These are phyloP conservation scores for Fusarium penzigii DNA, from an alignment of 2,329 filamentous ascomycete species.

Conservation along the genomic window DNA sequence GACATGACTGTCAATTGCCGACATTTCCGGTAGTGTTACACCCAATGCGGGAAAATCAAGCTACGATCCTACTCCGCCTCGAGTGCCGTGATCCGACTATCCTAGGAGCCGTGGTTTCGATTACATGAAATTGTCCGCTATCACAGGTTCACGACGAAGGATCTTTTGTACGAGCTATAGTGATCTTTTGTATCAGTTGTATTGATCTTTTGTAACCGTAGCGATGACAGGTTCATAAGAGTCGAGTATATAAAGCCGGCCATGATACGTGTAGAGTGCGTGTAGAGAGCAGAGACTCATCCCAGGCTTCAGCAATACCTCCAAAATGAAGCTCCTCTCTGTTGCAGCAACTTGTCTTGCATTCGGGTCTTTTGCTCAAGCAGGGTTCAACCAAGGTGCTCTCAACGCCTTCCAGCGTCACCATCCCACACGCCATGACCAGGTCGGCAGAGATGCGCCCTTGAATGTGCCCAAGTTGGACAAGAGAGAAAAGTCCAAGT, in stretches of 20 bases:
- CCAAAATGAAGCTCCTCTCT: conserved; percentile 12
- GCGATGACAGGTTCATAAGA: no score
- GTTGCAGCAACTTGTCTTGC: conserved; percentile 17
- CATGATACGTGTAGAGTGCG: no score
- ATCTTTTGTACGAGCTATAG: no score
- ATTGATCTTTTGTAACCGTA: no score
- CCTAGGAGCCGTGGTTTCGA: neutral
- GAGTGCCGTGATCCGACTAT: conserved; percentile 14
- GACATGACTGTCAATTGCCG: conserved; percentile 9
- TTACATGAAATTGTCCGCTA: no score
- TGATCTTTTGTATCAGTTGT: no score
- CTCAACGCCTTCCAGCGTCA: conserved; percentile 20
- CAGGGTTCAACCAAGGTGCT: conserved; percentile 24
- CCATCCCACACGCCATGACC: conserved; percentile 9
- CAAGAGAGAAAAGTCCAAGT: conserved; percentile 17
- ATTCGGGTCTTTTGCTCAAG: conserved; percentile 24
- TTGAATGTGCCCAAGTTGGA: conserved; percentile 5
- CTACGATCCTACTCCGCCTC: conserved; percentile 1
- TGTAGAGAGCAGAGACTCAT: no score
- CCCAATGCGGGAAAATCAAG: neutral
- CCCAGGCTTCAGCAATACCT: conserved; percentile 11
- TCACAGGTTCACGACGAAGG: no score
- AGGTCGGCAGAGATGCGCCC: conserved; percentile 7
- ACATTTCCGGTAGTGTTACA: conserved; percentile 8
- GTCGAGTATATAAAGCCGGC: no score